Evolutionary conservation across 805 yeast species (phyloP), one percentile per base, ranked within the genome.

Genomic region (Hagleromyces aurorensis): DNA sequence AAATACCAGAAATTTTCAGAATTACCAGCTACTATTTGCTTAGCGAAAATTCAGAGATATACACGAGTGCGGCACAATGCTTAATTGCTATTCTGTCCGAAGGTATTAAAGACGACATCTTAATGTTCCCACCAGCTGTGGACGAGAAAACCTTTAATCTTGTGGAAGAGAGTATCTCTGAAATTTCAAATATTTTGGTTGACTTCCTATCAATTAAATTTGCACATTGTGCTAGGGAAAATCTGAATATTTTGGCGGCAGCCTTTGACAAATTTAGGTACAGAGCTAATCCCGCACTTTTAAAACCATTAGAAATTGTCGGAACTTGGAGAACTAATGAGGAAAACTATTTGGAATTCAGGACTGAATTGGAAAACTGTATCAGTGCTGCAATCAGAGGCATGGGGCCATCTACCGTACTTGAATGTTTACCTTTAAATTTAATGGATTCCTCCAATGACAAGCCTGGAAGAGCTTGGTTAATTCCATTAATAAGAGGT

Each of bases 401-500:
- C 4, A 57, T 87, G 54, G 98, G 98, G 3, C 96, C 97, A 7
- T 93, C 81, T 44, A 72, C 67, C 8, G 91, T 91, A 3, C 61
- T 89, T 37, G 57, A 71, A 25, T 62, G 70, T 4, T 65, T 91
- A 19, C 97, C 99, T 5, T 64, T 91, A 48, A 85, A 89, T 50
- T 65, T 91, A 45, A 65, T 67, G 17, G 68, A 69, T 25, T 72
- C 78, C 4, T 54, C 61, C 13, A 44, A 62, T 15, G 57, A 61
- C 18, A 65, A 68, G 23, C 69, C 77, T n/a, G 96, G 96, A 25
- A 73, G 97, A 52, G 96, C 96, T 25, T 91, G 97, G 96, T 51
- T 91, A 45, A 68, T 91, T 41, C 98, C 98, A 7, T 54, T 91
- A 19, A 68, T 91, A 38, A 78, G 96, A 61, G 96, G 87, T 47